A percentile compares a stretch with the other conserved stretches of the same genome.
Evolutionary conservation across 345 rosid species (phyloP).

Genomic region (Ceriops decandra): DNA sequence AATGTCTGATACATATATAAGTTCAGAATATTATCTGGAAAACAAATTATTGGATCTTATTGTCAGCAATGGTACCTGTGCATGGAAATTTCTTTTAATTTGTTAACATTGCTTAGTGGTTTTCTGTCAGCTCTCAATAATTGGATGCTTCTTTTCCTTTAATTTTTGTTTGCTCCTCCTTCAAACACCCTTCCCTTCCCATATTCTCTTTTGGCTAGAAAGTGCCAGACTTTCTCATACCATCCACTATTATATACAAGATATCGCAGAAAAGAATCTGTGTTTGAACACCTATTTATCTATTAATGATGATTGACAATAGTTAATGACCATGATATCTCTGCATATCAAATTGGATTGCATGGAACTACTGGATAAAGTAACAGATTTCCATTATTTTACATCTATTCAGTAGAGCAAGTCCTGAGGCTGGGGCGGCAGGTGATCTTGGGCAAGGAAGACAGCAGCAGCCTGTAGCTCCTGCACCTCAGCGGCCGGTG

Average conservation of each 20-base stretch:
- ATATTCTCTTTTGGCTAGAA: not conserved
- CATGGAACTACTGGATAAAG: not conserved
- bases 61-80: no score
- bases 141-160: no score
- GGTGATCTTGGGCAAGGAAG: conserved; percentile 49
- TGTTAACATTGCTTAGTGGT: no score
- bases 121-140: no score
- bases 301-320: not conserved
- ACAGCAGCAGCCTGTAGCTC: conserved; percentile 49
- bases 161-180: no score
- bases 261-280: not conserved
- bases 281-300: not conserved
- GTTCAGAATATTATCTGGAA: no score
- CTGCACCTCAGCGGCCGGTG: conserved; percentile 65
- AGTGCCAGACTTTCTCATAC: not conserved
- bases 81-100: no score
- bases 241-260: not conserved
- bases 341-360: not conserved
- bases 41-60: no score
- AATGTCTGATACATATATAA: no score
- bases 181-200: no score
- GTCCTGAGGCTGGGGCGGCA: conserved; percentile 36
- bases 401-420: conserved; percentile 29
- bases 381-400: not conserved
- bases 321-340: not conserved